Base-by-base conservation (phyloP, 2,329 filamentous ascomycete species). In the Fusarium coicis region DNA sequence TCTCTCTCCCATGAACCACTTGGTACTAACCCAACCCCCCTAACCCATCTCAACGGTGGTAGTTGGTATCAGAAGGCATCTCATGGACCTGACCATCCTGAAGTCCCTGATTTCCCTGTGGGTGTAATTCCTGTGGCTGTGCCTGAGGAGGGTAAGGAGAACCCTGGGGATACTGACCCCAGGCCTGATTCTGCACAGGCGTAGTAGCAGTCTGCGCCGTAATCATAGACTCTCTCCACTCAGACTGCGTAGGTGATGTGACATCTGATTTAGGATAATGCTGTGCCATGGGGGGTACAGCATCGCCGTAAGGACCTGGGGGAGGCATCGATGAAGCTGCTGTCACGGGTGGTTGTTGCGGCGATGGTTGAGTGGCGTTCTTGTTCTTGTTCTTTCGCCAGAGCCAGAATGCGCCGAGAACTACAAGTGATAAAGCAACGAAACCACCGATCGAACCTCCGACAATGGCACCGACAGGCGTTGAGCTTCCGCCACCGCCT, bases 401-500 rank as follows among this genome's bases (percentile, higher is more conserved):
- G 2, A 73, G 11, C 69, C 60, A 73, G 11, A 73, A 40, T 9
- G 47, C 36, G 6, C 54, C 70, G 5, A 73, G 34, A 6, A 70
- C 47, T 6, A 70, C 16, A 0, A 73, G n/a, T 0, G 66, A 70
- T 10, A 73, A 21, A 4, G 43, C 54, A 2, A 65, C 43, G 16
- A 73, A 60, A 5, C 71, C 70, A 2, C 71, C 71, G 12, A 73
- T 66, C 0, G 59, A 34, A 6, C 71, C 71, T 4, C 71, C 71
- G 0, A 73, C 46, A 8, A 73, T 73, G 21, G 71, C 66, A 12
- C 71, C 71, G 5, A 73, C 40, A 3, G 66, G 66, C 3, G 70
- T 44, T 10, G 39, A 19, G 16, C 50, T 39, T n/a, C 19, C 47
- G 2, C 46, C 60, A 7, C 30, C 15, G 12, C 28, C n/a, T 15